Conservation (phyloP, 805 yeast species). For the Candida morakotiae region DNA sequence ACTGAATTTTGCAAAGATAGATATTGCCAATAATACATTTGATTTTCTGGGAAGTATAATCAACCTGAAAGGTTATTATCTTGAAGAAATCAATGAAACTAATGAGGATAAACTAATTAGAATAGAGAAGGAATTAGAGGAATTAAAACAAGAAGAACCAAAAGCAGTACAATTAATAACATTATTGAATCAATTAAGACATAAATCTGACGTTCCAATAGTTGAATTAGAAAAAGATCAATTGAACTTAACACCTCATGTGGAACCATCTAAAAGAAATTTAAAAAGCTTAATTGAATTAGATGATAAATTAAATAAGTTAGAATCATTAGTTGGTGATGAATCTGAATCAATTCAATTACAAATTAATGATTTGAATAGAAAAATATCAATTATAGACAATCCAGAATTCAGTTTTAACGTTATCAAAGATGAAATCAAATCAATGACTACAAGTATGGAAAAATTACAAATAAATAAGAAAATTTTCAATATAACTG, state of each 20-base stretch:
- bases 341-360: constrained; percentile 17
- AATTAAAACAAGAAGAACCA: constrained; percentile 16
- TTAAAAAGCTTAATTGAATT: constrained; percentile 15
- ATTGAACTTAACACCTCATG: constrained; percentile 1
- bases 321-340: constrained; percentile 22
- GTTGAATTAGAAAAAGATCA: not conserved
- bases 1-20: constrained; percentile 4
- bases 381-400: constrained; percentile 30
- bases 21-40: constrained; percentile 16
- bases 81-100: constrained; percentile 28
- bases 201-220: not conserved
- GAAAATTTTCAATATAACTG: constrained; percentile 11
- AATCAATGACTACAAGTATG: constrained; percentile 19
- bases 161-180: constrained; percentile 5
- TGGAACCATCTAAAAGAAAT: constrained; percentile 5
- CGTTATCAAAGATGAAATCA: constrained; percentile 20
- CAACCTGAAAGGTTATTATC: constrained; percentile 21
- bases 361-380: constrained; percentile 25
- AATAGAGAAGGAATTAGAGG: constrained; percentile 36
- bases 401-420: constrained; percentile 30
- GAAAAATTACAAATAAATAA: constrained; percentile 21
- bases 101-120: constrained; percentile 34
- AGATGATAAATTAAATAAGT: constrained; percentile 19
- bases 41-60: constrained; percentile 37
- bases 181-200: constrained; percentile 7